Evolutionary conservation across 768 basidiomycete species (phyloP).

Genomic region (Ramaria rubella): DNA sequence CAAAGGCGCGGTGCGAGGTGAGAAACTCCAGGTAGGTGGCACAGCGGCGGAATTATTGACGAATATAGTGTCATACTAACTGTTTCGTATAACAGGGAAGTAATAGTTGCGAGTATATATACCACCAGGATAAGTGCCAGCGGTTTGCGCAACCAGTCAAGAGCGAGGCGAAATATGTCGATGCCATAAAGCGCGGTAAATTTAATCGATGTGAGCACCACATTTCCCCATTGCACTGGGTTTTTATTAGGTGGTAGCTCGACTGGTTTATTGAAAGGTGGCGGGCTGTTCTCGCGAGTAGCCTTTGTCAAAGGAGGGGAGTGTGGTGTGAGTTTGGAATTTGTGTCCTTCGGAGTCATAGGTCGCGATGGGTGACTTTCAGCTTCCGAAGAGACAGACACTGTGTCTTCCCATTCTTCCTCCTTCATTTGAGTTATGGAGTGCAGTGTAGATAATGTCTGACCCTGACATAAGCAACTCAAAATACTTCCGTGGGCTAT

Average conservation of each 20-base stretch:
- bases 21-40: slow-evolving; percentile 51
- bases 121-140: slow-evolving; percentile 48
- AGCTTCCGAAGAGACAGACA: not conserved
- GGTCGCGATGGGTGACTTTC: not conserved
- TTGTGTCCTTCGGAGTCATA: not conserved
- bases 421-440: no score
- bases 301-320: not conserved
- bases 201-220: not conserved
- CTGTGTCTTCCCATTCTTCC: not conserved
- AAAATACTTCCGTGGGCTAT: no score
- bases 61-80: slow-evolving; percentile 25
- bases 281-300: not conserved
- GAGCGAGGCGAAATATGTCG: slow-evolving; percentile 41
- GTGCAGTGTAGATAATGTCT: no score
- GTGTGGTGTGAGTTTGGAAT: not conserved
- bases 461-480: no score
- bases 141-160: slow-evolving; percentile 48
- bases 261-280: not conserved
- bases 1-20: slow-evolving; percentile 37
- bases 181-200: slow-evolving; percentile 35
- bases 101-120: slow-evolving; percentile 42
- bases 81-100: slow-evolving; percentile 34
- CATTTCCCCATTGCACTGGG: not conserved
- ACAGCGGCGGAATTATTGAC: not conserved
- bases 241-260: not conserved